These are phyloP conservation scores for Ganoderma lucidum DNA, from an alignment of 1,284 basidiomycete species.

Conservation along the genomic window DNA sequence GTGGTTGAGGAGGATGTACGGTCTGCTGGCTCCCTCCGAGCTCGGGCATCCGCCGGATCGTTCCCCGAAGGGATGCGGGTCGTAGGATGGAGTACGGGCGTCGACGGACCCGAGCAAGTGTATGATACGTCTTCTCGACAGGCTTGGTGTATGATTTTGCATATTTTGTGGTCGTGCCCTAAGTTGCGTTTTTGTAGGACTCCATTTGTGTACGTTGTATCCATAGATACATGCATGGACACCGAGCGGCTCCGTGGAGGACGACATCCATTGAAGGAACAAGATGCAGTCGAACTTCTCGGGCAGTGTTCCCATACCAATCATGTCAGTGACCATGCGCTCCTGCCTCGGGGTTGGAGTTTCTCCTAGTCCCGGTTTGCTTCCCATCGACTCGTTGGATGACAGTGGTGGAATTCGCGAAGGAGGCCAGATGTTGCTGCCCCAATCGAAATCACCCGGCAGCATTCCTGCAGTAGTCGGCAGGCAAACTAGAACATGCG, in stretches of 20 bases:
- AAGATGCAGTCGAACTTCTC: background rate
- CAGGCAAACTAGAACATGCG: no score
- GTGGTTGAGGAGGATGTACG: conserved; percentile 24
- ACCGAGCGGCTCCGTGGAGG: background rate
- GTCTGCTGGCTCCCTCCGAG: conserved; percentile 11
- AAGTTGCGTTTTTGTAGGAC: background rate
- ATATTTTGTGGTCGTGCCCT: background rate
- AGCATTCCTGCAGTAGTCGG: no score
- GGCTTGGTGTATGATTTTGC: background rate
- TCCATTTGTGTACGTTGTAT: background rate
- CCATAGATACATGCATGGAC: background rate
- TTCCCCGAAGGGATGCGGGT: background rate
- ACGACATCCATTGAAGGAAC: background rate
- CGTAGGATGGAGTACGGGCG: background rate
- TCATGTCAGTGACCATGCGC: no score
- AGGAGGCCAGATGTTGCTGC: background rate
- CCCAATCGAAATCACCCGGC: background rate
- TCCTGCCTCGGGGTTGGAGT: no score
- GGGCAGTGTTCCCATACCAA: background rate
- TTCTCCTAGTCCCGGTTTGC: no score
- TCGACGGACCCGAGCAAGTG: background rate
- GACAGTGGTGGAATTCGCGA: background rate
- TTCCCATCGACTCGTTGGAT: background rate
- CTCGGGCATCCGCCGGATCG: background rate
- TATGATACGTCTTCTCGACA: background rate